Conservation (phyloP, 306 rosid genomes). For the Dryas octopetala region DNA sequence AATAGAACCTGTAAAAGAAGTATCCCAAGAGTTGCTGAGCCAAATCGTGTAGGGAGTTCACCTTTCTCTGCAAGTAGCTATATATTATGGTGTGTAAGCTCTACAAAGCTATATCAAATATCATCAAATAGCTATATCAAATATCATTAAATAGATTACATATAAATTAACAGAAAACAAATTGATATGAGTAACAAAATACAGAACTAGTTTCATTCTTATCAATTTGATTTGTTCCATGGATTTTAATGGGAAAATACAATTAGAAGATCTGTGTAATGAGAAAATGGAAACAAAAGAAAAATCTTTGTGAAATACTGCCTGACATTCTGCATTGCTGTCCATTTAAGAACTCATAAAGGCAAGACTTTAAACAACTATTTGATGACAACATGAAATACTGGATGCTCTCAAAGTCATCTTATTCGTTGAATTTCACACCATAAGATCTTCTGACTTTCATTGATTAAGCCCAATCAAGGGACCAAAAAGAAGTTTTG, state of each 20-base stretch:
- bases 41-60: slow-evolving; percentile 96
- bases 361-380: background rate
- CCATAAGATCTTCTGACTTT: background rate
- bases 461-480: background rate
- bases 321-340: background rate
- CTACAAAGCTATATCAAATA: slow-evolving; percentile 18
- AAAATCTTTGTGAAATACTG: background rate
- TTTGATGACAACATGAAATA: background rate
- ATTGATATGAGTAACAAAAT: background rate
- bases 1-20: slow-evolving; percentile 86
- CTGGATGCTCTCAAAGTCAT: background rate
- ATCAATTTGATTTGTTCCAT: background rate
- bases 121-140: slow-evolving; percentile 19
- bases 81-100: slow-evolving; percentile 39
- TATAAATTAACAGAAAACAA: slow-evolving; percentile 14
- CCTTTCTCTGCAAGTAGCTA: slow-evolving; percentile 99
- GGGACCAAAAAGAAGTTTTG: background rate
- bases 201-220: background rate
- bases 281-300: background rate
- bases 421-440: background rate
- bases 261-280: background rate
- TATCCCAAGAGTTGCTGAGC: slow-evolving; percentile 96
- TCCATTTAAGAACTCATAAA: slow-evolving; percentile 1
- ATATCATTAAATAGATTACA: slow-evolving; percentile 22
- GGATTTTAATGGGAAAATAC: background rate